Evolutionary conservation across 2,329 filamentous ascomycete genomes (phyloP).

Genomic region (Chrysosporium keratinophilum): DNA sequence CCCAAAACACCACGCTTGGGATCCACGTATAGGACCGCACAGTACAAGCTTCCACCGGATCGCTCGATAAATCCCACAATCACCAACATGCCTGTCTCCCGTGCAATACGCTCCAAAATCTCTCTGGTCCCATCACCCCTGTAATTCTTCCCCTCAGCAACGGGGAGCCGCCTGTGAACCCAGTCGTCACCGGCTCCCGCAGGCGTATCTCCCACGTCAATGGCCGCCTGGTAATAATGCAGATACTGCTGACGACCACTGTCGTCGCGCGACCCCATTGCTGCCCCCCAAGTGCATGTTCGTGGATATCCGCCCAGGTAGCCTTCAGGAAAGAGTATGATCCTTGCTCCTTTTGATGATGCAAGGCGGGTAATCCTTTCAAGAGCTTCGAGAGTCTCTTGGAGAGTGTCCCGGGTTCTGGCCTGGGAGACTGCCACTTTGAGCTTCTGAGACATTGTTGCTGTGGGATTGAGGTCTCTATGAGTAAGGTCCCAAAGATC

Average conservation of each 20-base stretch:
- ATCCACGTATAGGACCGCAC: slow-evolving; percentile 70
- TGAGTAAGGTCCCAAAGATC: too few relatives aligned
- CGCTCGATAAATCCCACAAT: slow-evolving; percentile 71
- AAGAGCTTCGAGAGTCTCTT: slow-evolving; percentile 57
- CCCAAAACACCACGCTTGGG: slow-evolving; percentile 62
- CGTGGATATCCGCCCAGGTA: slow-evolving; percentile 88
- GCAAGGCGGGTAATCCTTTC: slow-evolving; percentile 54
- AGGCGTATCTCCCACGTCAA: slow-evolving; percentile 74
- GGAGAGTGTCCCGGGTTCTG: slow-evolving; percentile 32
- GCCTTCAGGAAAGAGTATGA: slow-evolving; percentile 84
- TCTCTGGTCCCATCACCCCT: slow-evolving; percentile 70
- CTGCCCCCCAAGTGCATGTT: slow-evolving; percentile 64
- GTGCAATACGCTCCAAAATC: slow-evolving; percentile 62
- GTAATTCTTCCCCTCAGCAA: slow-evolving; percentile 41
- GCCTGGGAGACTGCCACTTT: slow-evolving; percentile 40
- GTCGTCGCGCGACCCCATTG: slow-evolving; percentile 57
- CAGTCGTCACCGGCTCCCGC: slow-evolving; percentile 61
- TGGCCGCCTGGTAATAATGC: slow-evolving; percentile 63
- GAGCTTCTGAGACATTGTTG: slow-evolving; percentile 31
- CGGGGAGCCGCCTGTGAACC: slow-evolving; percentile 52
- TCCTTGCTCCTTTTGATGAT: slow-evolving; percentile 48
- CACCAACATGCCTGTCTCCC: slow-evolving; percentile 69
- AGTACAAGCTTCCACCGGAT: slow-evolving; percentile 74
- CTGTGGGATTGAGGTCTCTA: neutral
- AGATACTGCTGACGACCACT: slow-evolving; percentile 72